Conservation (phyloP, 768 basidiomycete genomes). For the Boletus eberwhitei region DNA sequence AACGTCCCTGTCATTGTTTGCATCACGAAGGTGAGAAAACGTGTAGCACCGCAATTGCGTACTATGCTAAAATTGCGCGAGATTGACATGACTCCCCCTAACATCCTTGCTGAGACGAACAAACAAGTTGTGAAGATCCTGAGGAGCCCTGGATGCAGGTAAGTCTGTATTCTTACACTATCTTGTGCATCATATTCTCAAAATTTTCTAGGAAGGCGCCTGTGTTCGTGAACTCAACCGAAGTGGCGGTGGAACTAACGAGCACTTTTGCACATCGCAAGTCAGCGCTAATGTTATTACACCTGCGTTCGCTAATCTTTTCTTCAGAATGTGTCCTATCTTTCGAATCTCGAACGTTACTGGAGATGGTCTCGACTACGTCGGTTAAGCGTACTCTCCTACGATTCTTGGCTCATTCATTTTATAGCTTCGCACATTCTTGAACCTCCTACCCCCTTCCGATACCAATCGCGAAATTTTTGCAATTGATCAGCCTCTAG, state of each 20-base stretch:
- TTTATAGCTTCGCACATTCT: slow-evolving; percentile 73
- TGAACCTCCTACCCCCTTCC: slow-evolving; percentile 88
- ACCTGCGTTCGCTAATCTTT: slow-evolving; percentile 2
- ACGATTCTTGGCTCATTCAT: slow-evolving; percentile 9
- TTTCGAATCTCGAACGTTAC: slow-evolving; percentile 94
- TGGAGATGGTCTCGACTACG: slow-evolving; percentile 82
- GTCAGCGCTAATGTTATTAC: slow-evolving; percentile 36
- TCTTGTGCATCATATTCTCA: neutral
- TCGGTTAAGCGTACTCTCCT: slow-evolving; percentile 31
- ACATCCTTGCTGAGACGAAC: slow-evolving; percentile 86
- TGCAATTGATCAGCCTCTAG: slow-evolving; percentile 71
- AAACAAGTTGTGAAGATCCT: slow-evolving; percentile 93
- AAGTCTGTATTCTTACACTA: slow-evolving; percentile 20
- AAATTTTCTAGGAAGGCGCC: slow-evolving; percentile 63
- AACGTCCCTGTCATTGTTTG: slow-evolving; percentile 92
- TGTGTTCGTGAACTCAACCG: slow-evolving; percentile 79
- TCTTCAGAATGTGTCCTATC: slow-evolving; percentile 75
- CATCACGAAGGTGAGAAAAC: slow-evolving; percentile 75
- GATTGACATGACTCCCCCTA: slow-evolving; percentile 97
- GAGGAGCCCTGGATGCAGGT: slow-evolving; percentile 91
- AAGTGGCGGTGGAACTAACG: slow-evolving; percentile 77
- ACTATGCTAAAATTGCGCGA: slow-evolving; percentile 2
- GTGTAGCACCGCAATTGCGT: neutral
- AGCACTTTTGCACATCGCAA: slow-evolving; percentile 70
- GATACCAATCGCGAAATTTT: slow-evolving; percentile 83